Percentiles rank a stretch among this genome's conserved stretches.
Conservation (phyloP, 306 rosid species). For the Gastrolobium bilobum region DNA sequence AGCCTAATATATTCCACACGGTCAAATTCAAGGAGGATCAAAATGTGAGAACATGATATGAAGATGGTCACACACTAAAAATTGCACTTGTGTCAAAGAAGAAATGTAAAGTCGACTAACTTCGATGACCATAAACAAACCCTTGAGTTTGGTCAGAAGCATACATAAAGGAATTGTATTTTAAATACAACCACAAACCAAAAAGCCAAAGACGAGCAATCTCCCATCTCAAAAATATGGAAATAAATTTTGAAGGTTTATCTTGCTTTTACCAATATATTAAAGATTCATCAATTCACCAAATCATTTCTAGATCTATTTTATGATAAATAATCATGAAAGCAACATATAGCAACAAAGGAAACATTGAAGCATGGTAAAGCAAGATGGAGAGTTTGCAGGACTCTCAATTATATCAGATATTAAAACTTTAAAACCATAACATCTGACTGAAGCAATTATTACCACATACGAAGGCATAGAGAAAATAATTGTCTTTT, state of each 20-base stretch:
- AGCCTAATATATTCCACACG: slow-evolving; percentile 9
- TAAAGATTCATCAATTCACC: slow-evolving; percentile 19
- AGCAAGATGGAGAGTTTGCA: slow-evolving; percentile 23
- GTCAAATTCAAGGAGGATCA: slow-evolving; percentile 43
- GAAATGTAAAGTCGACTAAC: slow-evolving; percentile 10
- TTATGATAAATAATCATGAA: slow-evolving; percentile 20
- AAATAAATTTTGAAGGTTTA: slow-evolving; percentile 35
- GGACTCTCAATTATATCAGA: slow-evolving; percentile 7
- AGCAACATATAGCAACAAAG: slow-evolving; percentile 31
- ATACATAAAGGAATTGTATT: slow-evolving; percentile 11
- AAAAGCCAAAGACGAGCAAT: slow-evolving; percentile 11
- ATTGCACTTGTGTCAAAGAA: slow-evolving; percentile 1
- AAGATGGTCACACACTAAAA: slow-evolving; percentile 31
- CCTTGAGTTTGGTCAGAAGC: slow-evolving; percentile 30
- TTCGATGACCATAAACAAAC: slow-evolving; percentile 13
- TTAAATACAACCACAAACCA: slow-evolving; percentile 8
- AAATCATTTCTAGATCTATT: slow-evolving; percentile 12
- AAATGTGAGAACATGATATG: slow-evolving; percentile 10
- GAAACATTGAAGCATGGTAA: slow-evolving; percentile 27
- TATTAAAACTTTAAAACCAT: slow-evolving; percentile 27
- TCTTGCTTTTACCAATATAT: slow-evolving; percentile 17
- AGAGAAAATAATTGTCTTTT: slow-evolving; percentile 9
- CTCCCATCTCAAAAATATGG: slow-evolving; percentile 14
- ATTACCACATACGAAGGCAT: slow-evolving; percentile 14
- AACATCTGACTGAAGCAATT: slow-evolving; percentile 20